A percentile compares a stretch with the other conserved stretches of the same genome.
Conservation (phyloP, 192 early-diverging fungal genomes). For the Podila horticola region DNA sequence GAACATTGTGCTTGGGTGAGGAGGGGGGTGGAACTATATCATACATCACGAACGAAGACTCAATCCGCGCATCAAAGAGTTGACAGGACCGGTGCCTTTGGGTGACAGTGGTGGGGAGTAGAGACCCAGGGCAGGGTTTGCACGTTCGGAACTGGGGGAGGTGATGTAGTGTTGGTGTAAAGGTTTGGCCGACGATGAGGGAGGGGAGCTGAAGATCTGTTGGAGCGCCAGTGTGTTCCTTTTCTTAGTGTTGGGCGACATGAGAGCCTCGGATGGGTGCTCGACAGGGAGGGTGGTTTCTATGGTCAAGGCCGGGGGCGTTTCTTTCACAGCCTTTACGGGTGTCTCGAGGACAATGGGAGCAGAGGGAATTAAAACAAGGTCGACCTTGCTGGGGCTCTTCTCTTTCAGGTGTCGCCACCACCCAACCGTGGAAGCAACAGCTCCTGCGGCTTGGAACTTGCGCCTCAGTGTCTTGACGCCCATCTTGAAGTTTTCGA, state of each 20-base stretch:
- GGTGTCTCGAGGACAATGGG: too few relatives aligned
- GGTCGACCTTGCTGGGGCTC: neutral
- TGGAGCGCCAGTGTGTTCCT: constrained; percentile 28
- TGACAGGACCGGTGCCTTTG: neutral
- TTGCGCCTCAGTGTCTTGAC: constrained; percentile 48
- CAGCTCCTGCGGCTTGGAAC: constrained; percentile 40
- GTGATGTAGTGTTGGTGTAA: constrained; percentile 16
- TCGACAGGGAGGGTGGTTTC: constrained; percentile 1
- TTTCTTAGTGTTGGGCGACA: constrained; percentile 42
- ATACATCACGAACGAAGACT: constrained; percentile 25
- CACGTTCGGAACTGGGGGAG: constrained; percentile 21
- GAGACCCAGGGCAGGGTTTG: constrained; percentile 31
- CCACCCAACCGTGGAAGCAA: constrained; percentile 41
- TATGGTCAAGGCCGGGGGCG: neutral
- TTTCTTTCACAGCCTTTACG: neutral
- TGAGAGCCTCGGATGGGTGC: constrained; percentile 13
- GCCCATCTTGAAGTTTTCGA: constrained; percentile 51
- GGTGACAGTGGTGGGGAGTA: constrained; percentile 36
- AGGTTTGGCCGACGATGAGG: constrained; percentile 6
- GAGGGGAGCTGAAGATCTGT: constrained; percentile 28
- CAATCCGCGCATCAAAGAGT: constrained; percentile 20
- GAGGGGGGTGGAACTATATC: neutral
- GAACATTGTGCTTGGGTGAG: too few relatives aligned
- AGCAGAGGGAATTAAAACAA: neutral
- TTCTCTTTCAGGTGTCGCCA: constrained; percentile 50